These are phyloP conservation scores for Malassezia caprae DNA, from an alignment of 1,284 basidiomycete species.

Conservation along the genomic window DNA sequence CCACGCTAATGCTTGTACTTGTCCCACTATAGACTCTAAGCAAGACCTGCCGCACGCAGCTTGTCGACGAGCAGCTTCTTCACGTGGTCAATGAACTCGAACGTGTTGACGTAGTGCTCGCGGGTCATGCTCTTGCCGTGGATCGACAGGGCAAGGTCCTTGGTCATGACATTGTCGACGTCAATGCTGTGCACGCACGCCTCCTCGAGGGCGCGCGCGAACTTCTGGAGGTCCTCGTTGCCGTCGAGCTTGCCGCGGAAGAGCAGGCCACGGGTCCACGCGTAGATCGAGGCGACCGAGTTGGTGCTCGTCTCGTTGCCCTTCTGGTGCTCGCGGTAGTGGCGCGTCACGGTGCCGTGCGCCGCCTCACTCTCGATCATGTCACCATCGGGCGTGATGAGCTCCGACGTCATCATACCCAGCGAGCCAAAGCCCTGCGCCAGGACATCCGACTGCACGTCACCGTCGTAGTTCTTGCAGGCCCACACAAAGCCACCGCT, in stretches of 20 bases:
- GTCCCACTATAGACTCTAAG: background rate
- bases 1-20: background rate
- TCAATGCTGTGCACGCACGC: slow-evolving; percentile 86
- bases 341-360: slow-evolving; percentile 68
- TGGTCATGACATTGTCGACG: slow-evolving; percentile 77
- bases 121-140: slow-evolving; percentile 62
- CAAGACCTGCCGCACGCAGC: slow-evolving; percentile 14
- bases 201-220: slow-evolving; percentile 73
- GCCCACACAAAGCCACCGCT: slow-evolving; percentile 96
- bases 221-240: slow-evolving; percentile 65
- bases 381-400: slow-evolving; percentile 88
- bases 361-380: slow-evolving; percentile 59
- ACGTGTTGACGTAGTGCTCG: slow-evolving; percentile 44
- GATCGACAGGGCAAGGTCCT: slow-evolving; percentile 83
- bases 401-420: slow-evolving; percentile 96
- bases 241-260: slow-evolving; percentile 87
- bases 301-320: slow-evolving; percentile 78
- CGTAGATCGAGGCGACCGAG: slow-evolving; percentile 95
- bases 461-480: slow-evolving; percentile 42
- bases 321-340: slow-evolving; percentile 95
- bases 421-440: slow-evolving; percentile 72
- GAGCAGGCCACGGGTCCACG: slow-evolving; percentile 81
- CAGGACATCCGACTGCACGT: slow-evolving; percentile 31
- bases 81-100: slow-evolving; percentile 43
- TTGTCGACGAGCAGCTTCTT: slow-evolving; percentile 31